Conservation (phyloP, 352 stramenopile species). For the Globisporangium apiculatum region DNA sequence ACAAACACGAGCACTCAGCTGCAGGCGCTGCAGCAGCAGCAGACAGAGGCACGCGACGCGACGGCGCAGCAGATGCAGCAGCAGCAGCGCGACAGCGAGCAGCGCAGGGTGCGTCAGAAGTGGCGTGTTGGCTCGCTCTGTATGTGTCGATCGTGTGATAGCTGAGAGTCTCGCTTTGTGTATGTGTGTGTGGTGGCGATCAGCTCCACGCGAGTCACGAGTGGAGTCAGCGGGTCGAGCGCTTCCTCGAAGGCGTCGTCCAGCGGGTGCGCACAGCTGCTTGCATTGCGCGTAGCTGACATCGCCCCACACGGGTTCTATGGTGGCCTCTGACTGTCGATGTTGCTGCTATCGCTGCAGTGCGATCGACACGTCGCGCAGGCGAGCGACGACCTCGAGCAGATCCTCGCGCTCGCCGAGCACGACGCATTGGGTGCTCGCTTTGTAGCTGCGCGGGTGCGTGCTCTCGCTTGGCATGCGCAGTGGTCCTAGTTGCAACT, state of each 20-base stretch:
- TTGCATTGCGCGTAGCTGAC: not conserved
- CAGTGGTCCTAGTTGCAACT: too few relatives aligned
- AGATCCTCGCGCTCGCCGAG: constrained; percentile 36
- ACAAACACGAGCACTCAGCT: constrained; percentile 21
- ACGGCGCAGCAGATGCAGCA: constrained; percentile 2
- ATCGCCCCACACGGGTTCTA: too few relatives aligned
- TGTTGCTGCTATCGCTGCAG: constrained; percentile 15
- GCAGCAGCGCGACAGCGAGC: constrained; percentile 5
- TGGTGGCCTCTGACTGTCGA: not conserved
- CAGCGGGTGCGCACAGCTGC: constrained; percentile 6
- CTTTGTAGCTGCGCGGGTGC: constrained; percentile 44
- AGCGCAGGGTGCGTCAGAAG: constrained; percentile 17
- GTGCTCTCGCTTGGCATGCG: not conserved
- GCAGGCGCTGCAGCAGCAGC: not conserved
- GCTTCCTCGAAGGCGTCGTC: constrained; percentile 29
- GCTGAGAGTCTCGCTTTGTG: too few relatives aligned
- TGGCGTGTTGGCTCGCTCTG: too few relatives aligned
- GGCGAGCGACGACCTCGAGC: constrained; percentile 33
- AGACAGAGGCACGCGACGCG: not conserved
- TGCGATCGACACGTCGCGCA: constrained; percentile 40
- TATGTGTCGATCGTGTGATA: too few relatives aligned
- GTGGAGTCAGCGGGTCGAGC: constrained; percentile 23
- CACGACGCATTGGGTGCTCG: constrained; percentile 28
- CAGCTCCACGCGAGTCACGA: constrained; percentile 14
- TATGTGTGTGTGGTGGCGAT: too few relatives aligned